phyloP scores from a whole-genome alignment of 108 stramenopile genomes.

The Skeletonema marinoi region DNA sequence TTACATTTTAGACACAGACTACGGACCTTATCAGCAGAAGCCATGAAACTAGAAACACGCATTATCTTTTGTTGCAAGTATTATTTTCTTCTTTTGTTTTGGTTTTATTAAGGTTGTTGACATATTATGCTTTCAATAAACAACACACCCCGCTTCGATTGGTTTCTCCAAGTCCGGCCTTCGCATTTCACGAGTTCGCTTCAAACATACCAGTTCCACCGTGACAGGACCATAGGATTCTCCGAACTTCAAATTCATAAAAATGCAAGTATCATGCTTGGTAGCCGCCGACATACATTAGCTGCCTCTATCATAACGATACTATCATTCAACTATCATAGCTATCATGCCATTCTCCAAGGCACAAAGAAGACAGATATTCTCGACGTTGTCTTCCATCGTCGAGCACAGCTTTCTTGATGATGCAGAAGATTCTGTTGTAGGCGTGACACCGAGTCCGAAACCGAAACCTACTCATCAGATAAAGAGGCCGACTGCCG shows the following conservation, averaged over 20 bases:
- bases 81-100: background rate
- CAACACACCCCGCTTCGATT: too few species aligned
- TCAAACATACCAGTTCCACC: too few species aligned
- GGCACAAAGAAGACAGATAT: background rate
- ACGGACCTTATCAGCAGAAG: slow-evolving; percentile 22
- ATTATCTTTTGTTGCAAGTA: background rate
- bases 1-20: background rate
- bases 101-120: background rate
- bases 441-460: background rate
- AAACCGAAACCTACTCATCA: background rate
- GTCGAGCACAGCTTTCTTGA: slow-evolving; percentile 7
- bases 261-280: too few species aligned
- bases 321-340: too few species aligned
- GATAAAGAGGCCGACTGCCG: background rate
- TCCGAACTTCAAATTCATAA: too few species aligned
- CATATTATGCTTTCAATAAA: background rate
- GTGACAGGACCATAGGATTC: too few species aligned
- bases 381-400: background rate
- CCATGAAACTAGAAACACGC: slow-evolving; percentile 45
- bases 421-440: background rate
- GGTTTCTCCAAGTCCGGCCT: too few species aligned
- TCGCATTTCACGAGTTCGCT: too few species aligned
- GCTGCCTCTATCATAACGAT: too few species aligned
- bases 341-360: background rate
- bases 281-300: too few species aligned